Evolutionary conservation across 192 early-diverging fungal species (phyloP).

Genomic region (Dimargaris verticillata): DNA sequence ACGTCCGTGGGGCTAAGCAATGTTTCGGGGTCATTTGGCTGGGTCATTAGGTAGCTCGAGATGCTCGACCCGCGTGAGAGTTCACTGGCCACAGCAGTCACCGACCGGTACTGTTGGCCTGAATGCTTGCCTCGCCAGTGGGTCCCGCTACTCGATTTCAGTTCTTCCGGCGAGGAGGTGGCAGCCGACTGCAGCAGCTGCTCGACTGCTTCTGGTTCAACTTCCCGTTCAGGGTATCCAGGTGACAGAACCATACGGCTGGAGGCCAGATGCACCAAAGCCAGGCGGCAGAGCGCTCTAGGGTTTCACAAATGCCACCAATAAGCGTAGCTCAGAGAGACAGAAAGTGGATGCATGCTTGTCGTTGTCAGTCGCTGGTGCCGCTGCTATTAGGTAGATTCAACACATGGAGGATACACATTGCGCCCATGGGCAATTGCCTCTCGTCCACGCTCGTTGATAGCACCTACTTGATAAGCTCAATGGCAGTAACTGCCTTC

Average conservation of each 20-base stretch:
- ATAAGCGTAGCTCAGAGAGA: neutral
- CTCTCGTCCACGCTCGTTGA: neutral
- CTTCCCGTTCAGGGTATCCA: slow-evolving; percentile 45
- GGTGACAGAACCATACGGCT: slow-evolving; percentile 41
- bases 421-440: neutral
- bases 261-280: slow-evolving; percentile 30
- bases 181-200: slow-evolving; percentile 13
- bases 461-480: slow-evolving; percentile 42
- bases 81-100: neutral
- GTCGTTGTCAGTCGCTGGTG: neutral
- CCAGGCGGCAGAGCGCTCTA: slow-evolving; percentile 31
- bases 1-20: slow-evolving; percentile 52
- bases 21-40: slow-evolving; percentile 35
- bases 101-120: neutral
- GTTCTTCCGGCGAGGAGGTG: slow-evolving; percentile 14
- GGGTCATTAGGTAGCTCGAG: slow-evolving; percentile 9
- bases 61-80: neutral
- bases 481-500: slow-evolving; percentile 42
- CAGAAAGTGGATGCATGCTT: neutral
- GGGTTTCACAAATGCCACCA: neutral
- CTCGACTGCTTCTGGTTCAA: slow-evolving; percentile 34
- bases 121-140: neutral
- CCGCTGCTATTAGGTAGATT: neutral
- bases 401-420: neutral
- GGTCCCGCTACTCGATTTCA: slow-evolving; percentile 19